These are phyloP conservation scores for Trypanosoma rangeli DNA, from an alignment of 208 protist genomes.

Conservation along the genomic window DNA sequence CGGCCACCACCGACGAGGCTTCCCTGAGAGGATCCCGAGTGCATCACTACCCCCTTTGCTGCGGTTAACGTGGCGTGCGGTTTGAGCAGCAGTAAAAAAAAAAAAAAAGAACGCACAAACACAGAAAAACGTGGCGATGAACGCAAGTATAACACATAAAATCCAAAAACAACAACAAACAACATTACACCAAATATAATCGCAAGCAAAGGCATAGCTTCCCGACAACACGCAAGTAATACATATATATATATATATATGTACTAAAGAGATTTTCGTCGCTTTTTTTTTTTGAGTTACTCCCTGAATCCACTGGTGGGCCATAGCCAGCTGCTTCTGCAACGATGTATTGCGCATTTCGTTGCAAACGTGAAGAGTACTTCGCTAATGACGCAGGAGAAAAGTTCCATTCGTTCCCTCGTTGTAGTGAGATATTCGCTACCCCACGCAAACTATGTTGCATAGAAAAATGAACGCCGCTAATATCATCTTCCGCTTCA, in stretches of 20 bases:
- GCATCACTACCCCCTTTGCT: too few species aligned
- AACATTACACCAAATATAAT: background rate
- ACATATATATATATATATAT: constrained; percentile 4
- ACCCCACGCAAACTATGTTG: background rate
- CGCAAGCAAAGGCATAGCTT: too few species aligned
- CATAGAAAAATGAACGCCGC: background rate
- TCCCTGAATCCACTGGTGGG: background rate
- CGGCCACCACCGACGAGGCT: too few species aligned
- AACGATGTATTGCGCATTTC: constrained; percentile 8
- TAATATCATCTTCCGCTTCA: constrained; percentile 12
- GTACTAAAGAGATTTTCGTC: constrained; percentile 21
- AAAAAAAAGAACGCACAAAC: background rate
- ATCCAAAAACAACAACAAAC: constrained; percentile 27
- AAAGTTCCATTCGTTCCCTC: background rate
- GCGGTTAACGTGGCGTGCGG: too few species aligned
- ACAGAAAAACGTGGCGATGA: background rate
- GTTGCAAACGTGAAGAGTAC: constrained; percentile 3
- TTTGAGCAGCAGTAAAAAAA: too few species aligned
- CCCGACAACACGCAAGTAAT: background rate
- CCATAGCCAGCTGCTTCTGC: background rate
- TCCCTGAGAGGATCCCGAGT: too few species aligned
- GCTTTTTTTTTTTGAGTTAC: constrained; percentile 14
- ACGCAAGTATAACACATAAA: background rate
- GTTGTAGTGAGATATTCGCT: background rate
- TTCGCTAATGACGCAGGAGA: constrained; percentile 9